Evolutionary conservation across 2,329 filamentous ascomycete species (phyloP), one percentile per base, ranked within the genome.

Genomic region (Phialophora macrospora): DNA sequence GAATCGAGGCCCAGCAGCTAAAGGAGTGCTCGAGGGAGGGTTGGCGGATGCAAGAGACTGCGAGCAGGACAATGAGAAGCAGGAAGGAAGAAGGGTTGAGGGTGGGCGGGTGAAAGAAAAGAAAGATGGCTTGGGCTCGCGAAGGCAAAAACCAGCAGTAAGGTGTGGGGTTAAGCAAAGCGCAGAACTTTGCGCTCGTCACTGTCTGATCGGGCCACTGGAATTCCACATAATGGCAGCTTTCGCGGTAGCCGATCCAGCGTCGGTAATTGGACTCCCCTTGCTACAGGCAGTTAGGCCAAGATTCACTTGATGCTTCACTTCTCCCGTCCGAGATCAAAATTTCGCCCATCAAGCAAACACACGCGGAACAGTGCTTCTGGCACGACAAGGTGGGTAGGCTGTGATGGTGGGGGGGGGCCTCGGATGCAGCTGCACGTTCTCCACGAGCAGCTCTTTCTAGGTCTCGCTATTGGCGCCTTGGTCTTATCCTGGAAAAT

Each of bases 101-200:
- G 67, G 55, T 61, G 60, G 68, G 64, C 60, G 30, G 54, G 54
- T 54, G 61, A 58, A 62, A 62, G 62, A 68, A 68, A 65, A 65
- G 59, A 60, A 60, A 60, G 68, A 68, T 55, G 51, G 62, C 62
- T 66, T 68, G 65, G 68, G 63, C 58, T 44, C 4, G 14, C 38
- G 26, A 52, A 59, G 56, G 56, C 56, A 48, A 59, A 46, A 44
- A 12, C 41, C 11, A 52, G 58, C 58, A 52, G 52, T 17, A 32
- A 55, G 60, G 60, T 65, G 66, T 68, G 66, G 62, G 66, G 66
- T 65, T 65, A 30, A 60, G 52, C 52, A 32, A 20, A 48, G 58
- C 34, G 58, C 58, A 54, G 52, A 55, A 62, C 60, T 62, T 62
- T 62, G 34, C 52, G n/a, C 60, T 55, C 28, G 52, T 55, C n/a